Conservation (phyloP, 176 grass and related monocot species). For the Hordeum marinum region DNA sequence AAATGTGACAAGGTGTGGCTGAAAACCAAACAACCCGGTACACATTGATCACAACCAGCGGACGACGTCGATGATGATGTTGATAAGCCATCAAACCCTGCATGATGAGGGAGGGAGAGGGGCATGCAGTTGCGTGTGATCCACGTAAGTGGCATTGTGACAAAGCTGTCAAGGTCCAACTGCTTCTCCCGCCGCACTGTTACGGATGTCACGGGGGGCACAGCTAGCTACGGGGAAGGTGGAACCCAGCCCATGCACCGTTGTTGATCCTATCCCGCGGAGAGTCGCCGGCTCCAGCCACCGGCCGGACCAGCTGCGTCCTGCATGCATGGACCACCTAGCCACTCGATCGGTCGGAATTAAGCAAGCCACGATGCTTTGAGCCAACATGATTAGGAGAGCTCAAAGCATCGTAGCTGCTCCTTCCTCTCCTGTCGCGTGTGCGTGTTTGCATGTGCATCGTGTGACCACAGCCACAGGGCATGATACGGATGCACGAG, state of each 20-base stretch:
- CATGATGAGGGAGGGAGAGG: not conserved
- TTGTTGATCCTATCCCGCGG: not conserved
- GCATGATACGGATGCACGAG: not conserved
- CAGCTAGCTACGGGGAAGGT: slow-evolving; percentile 4
- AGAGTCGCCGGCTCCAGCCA: not conserved
- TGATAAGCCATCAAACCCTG: not conserved
- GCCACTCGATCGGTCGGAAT: not conserved
- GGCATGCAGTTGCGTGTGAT: not conserved
- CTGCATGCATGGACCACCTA: slow-evolving; percentile 2
- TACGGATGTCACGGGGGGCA: slow-evolving; percentile 23
- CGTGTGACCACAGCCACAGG: not conserved
- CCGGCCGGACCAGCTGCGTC: not conserved
- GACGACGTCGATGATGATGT: not conserved
- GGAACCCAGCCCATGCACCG: slow-evolving; percentile 12
- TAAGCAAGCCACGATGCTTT: not conserved
- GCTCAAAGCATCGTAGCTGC: too few species aligned
- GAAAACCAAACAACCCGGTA: too few species aligned
- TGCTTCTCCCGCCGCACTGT: not conserved
- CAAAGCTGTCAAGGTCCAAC: slow-evolving; percentile 4
- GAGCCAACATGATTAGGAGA: not conserved
- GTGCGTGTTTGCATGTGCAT: not conserved
- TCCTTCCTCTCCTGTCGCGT: not conserved
- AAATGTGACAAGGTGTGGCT: too few species aligned
- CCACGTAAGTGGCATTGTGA: slow-evolving; percentile 17
- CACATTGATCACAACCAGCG: too few species aligned